Conservation (phyloP, 169 alveolate species). For the Plasmodium vivax region DNA sequence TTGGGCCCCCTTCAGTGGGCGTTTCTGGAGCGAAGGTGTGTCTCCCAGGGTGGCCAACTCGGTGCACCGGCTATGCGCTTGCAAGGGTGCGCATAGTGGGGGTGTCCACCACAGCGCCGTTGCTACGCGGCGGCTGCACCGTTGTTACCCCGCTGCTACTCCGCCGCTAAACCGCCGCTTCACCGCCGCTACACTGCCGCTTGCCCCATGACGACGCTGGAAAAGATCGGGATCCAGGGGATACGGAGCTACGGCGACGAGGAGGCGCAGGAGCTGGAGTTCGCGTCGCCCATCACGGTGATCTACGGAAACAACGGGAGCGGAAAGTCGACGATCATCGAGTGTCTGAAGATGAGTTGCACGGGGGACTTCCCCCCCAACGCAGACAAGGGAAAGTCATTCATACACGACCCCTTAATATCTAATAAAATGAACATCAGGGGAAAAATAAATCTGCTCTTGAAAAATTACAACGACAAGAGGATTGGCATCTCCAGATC, state of each 20-base stretch:
- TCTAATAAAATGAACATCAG: constrained; percentile 89
- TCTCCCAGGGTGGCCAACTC: neutral
- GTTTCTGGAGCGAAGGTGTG: neutral
- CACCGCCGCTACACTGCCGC: neutral
- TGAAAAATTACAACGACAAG: constrained; percentile 79
- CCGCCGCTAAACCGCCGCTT: neutral
- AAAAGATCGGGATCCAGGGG: constrained; percentile 96
- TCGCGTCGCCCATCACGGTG: constrained; percentile 96
- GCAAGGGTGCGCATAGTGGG: neutral
- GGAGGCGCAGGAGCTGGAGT: constrained; percentile 91
- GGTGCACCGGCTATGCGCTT: neutral
- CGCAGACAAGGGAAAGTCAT: constrained; percentile 95
- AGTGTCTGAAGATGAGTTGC: constrained; percentile 94
- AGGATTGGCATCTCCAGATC: constrained; percentile 85
- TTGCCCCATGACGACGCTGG: constrained; percentile 92
- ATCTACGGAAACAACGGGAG: constrained; percentile 99
- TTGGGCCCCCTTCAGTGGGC: neutral
- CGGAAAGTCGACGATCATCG: constrained; percentile 98
- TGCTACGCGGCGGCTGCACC: neutral
- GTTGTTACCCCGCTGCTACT: neutral
- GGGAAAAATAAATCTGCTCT: constrained; percentile 90
- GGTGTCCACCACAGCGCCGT: neutral
- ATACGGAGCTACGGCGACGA: constrained; percentile 96
- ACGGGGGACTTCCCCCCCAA: constrained; percentile 98
- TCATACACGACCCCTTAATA: constrained; percentile 94